Base-by-base conservation (phyloP, 108 stramenopile species). In the Cyclostephanos tholiformis region DNA sequence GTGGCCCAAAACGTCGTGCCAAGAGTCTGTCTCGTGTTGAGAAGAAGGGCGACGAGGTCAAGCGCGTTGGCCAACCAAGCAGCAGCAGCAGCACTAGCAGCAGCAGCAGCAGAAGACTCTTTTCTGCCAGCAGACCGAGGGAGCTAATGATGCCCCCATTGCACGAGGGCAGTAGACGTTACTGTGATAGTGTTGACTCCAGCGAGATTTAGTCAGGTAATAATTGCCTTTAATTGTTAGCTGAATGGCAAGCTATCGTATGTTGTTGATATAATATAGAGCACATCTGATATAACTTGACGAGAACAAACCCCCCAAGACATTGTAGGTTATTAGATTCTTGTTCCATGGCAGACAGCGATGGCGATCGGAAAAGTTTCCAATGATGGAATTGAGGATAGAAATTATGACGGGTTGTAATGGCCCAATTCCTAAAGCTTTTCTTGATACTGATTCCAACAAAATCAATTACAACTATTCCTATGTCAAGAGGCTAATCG, bases 1-100 rank as follows among this genome's bases (percentile, higher is more conserved):
- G 62, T 12, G 35, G 48, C 10, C 43, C 20, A 11, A 53, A 63
- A 36, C 79, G 79, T 50, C 72, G 79, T 8, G 68, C 79, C 55
- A 80, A 65, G 49, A 80, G 79, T 65, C 30, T 73, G 25, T 74
- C 72, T 19, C 79, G 68, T 11, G 72, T 67, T 0, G 72, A 65
- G 23, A 60, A 67, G 22, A 67, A 69, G 19, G 22, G 36, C 39
- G 61, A 43, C 49, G 30, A 41, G 44, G 2, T 23, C 53, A 55
- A 55, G 53, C 25, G 53, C 23, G 26, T 10, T 26, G 53, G 26
- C 53, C 53, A 25, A 26, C 53, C 53, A 23, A 55, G 53, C 4
- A 55, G 23, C 11, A 26, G 53, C 23, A 25, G 52, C 41, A 12
- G 41, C 23, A 25, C 10, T 7, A 12, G 41, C 9, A 12, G 41